Evolutionary conservation across 106 monocot genomes (phyloP), one percentile per base, ranked within the genome.

Genomic region (Posidonia australis): DNA sequence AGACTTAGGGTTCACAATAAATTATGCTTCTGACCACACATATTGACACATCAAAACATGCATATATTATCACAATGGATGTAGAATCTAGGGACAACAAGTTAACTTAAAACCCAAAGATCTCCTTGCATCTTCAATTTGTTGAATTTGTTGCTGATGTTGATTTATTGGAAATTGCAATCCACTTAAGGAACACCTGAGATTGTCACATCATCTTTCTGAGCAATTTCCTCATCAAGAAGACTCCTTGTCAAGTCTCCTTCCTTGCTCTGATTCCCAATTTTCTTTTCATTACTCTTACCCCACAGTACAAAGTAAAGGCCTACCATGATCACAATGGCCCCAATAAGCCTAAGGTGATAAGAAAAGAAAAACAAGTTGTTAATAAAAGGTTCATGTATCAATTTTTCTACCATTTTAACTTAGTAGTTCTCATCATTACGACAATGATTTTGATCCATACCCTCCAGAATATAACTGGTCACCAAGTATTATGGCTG

Each of bases 301-400:
- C 92, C 92, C 92, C 92, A 92, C 17, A 87, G 72, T 1, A 92
- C 92, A 62, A 71, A 72, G 72, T 92, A 92, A 45, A 92, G 84
- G 5, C 87, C 92, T 22, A 80, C 44, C 71, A 92, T 70, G 51
- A 92, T 92, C 19, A 87, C 51, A 23, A 92, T 51, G 2, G 87
- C 76, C 23, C 92, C 92, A 65, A 84, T 80, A 45, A 92, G 53
- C 84, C 91, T 92, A 78, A 14, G 53, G 9, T 1, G 16, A 13
- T 19, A 13, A 21, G 1, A 41, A 9, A 42, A 36, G 27, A 61
- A 19, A 17, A 36, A 3, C 17, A 12, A 18, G 5, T 61, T 19
- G 5, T 25, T 1, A 23, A 21, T 3, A 23, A 25, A 5, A 55
- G 19, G 28, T 59, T 26, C 9, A 12, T 5, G 25, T 28, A 26